phyloP scores from a whole-genome alignment of 2,329 filamentous ascomycete species.

The Xylariaceae sp. region DNA sequence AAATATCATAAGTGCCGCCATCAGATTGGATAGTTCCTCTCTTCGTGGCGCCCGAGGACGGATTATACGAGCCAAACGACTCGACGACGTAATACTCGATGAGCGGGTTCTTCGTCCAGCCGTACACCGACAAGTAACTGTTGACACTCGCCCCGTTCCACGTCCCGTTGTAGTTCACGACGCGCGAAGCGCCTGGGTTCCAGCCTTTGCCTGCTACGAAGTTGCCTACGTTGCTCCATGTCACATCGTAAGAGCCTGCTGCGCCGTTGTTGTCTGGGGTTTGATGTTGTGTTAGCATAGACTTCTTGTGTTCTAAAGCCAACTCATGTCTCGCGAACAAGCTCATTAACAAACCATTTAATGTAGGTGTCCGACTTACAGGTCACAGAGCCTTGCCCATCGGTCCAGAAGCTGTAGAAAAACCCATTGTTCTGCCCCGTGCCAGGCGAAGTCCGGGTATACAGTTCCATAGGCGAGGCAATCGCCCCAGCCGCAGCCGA shows the following conservation, averaged over 20 bases:
- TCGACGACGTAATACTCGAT: constrained; percentile 41
- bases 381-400: constrained; percentile 49
- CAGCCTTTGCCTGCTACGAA: constrained; percentile 53
- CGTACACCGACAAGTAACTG: constrained; percentile 45
- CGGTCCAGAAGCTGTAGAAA: constrained; percentile 62
- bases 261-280: constrained; percentile 53
- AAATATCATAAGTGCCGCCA: constrained; percentile 36
- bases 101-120: constrained; percentile 37
- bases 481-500: constrained; percentile 26
- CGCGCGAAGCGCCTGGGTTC: constrained; percentile 36
- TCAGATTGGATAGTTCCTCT: constrained; percentile 32
- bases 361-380: constrained; percentile 31
- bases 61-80: constrained; percentile 35
- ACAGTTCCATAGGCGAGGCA: constrained; percentile 30
- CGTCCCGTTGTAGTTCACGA: constrained; percentile 32
- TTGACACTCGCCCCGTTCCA: constrained; percentile 35
- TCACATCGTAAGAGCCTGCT: constrained; percentile 49
- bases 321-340: too few species aligned
- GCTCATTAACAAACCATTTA: too few species aligned
- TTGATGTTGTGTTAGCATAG: too few species aligned
- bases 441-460: constrained; percentile 28
- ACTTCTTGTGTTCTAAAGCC: too few species aligned
- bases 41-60: constrained; percentile 27
- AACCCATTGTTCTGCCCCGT: constrained; percentile 49
- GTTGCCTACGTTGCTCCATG: constrained; percentile 48